Percentiles rank a stretch among this genome's conserved stretches.
Evolutionary conservation across 306 rosid species (phyloP).

Genomic region (Clitoria ternatea): DNA sequence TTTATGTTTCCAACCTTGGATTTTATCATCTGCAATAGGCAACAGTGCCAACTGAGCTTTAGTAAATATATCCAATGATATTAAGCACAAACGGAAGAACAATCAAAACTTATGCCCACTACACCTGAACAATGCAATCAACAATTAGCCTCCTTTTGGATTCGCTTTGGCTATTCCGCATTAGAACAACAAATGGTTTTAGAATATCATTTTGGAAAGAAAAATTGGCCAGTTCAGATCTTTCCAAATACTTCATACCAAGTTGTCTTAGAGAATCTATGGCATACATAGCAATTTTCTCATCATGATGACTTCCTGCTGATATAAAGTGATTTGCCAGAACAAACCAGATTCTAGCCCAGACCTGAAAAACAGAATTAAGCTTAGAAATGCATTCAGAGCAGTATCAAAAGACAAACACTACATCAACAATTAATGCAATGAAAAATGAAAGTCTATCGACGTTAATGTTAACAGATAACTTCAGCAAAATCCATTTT

Average conservation of each 20-base stretch:
- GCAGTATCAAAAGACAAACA: constrained; percentile 16
- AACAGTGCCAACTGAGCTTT: constrained; percentile 22
- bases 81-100: constrained; percentile 7
- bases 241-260: constrained; percentile 97
- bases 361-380: constrained; percentile 61
- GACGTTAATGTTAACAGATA: not conserved
- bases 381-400: constrained; percentile 26
- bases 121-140: constrained; percentile 98
- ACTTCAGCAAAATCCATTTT: constrained; percentile 11
- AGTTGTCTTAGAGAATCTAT: constrained; percentile 97
- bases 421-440: not conserved
- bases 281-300: constrained; percentile 94
- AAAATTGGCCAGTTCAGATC: constrained; percentile 92
- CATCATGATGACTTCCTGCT: constrained; percentile 98
- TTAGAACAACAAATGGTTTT: constrained; percentile 97
- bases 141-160: constrained; percentile 90
- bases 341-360: constrained; percentile 99
- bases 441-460: not conserved
- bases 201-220: constrained; percentile 99
- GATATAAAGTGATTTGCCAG: constrained; percentile 94
- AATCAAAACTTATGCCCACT: constrained; percentile 19
- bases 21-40: constrained; percentile 81
- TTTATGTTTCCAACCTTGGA: constrained; percentile 97
- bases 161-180: constrained; percentile 96
- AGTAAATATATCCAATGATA: constrained; percentile 16